A percentile compares a stretch with the other conserved stretches of the same genome.
These are phyloP conservation scores for Favolaschia claudopus DNA, from an alignment of 768 basidiomycete genomes.

Conservation along the genomic window DNA sequence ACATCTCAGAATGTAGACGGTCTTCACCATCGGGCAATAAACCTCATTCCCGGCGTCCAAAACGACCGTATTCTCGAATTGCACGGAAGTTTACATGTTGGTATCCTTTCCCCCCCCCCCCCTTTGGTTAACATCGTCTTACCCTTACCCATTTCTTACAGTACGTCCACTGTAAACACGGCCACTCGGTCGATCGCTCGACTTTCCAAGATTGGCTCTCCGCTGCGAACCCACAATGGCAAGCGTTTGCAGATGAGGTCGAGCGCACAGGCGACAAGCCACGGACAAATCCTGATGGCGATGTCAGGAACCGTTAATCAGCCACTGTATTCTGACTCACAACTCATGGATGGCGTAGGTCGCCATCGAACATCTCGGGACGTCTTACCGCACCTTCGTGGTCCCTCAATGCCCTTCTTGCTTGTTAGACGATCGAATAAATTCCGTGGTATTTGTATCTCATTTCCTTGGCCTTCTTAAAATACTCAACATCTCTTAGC, in stretches of 20 bases:
- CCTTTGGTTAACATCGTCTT: neutral
- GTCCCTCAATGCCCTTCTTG: slow-evolving; percentile 84
- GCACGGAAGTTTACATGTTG: slow-evolving; percentile 87
- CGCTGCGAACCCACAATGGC: slow-evolving; percentile 81
- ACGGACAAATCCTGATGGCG: slow-evolving; percentile 93
- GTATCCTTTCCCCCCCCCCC: slow-evolving; percentile 24
- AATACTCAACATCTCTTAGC: slow-evolving; percentile 44
- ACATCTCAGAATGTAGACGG: slow-evolving; percentile 84
- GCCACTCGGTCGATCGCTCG: slow-evolving; percentile 72
- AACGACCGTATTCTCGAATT: slow-evolving; percentile 73
- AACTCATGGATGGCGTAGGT: slow-evolving; percentile 63
- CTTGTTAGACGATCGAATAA: slow-evolving; percentile 58
- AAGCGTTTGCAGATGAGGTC: slow-evolving; percentile 68
- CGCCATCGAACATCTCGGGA: slow-evolving; percentile 72
- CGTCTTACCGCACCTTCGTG: slow-evolving; percentile 77
- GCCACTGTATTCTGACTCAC: slow-evolving; percentile 8
- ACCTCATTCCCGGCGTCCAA: slow-evolving; percentile 47
- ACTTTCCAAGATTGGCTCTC: slow-evolving; percentile 80
- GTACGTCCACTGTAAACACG: slow-evolving; percentile 80
- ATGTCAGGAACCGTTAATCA: slow-evolving; percentile 57
- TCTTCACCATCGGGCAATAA: slow-evolving; percentile 83
- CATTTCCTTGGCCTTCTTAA: neutral
- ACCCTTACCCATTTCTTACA: slow-evolving; percentile 31
- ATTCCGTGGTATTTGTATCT: slow-evolving; percentile 60
- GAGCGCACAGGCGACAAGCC: slow-evolving; percentile 64